Conservation (phyloP, 2,329 filamentous ascomycete genomes). For the Fusarium illudens region DNA sequence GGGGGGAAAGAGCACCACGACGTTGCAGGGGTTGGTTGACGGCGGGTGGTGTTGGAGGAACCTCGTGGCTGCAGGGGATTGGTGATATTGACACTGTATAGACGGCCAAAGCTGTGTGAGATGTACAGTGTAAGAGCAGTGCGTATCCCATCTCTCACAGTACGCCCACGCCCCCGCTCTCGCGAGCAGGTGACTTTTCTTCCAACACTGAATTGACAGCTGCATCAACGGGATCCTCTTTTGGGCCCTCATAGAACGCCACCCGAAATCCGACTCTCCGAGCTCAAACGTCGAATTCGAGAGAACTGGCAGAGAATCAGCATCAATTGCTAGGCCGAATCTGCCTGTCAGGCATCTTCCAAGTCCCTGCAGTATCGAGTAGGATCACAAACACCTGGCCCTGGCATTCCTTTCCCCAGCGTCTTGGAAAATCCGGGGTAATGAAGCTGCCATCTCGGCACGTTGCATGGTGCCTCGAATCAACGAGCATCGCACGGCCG, state of each 20-base stretch:
- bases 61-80: constrained; percentile 7
- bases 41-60: neutral
- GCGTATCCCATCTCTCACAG: neutral
- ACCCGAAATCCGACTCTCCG: constrained; percentile 10
- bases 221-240: neutral
- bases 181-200: constrained; percentile 28
- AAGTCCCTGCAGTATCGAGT: constrained; percentile 29
- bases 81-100: neutral
- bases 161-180: constrained; percentile 20
- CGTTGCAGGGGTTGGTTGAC: constrained; percentile 18
- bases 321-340: constrained; percentile 1
- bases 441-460: constrained; percentile 32
- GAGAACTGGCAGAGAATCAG: neutral
- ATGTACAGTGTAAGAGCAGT: constrained; percentile 2
- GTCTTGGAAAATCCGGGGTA: constrained; percentile 37
- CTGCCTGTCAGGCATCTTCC: neutral
- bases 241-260: constrained; percentile 20
- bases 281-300: constrained; percentile 22
- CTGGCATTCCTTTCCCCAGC: constrained; percentile 34
- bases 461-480: constrained; percentile 1
- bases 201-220: constrained; percentile 8
- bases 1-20: constrained; percentile 19
- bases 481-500: constrained; percentile 13
- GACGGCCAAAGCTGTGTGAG: neutral
- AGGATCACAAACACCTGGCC: constrained; percentile 29